Evolutionary conservation across 1,284 basidiomycete species (phyloP), one percentile per base, ranked within the genome.

Genomic region (Cutaneotrichosporon sp.): DNA sequence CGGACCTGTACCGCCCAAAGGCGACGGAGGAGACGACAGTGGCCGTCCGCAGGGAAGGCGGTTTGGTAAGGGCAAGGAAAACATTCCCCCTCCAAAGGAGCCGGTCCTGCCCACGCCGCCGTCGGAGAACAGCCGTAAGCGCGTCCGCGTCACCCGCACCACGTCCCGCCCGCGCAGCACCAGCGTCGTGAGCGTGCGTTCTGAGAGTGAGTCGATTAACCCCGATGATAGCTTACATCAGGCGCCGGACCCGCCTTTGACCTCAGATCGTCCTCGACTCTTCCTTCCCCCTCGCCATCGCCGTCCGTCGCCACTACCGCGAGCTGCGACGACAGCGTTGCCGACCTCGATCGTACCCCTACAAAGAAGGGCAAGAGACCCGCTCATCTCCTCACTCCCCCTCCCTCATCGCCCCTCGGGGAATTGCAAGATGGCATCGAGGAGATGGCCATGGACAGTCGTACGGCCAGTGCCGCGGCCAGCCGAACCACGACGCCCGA

Each of bases 1-100:
- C 3, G 59, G 17, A 4, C 52, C 58, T 10, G 46, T 52, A 0
- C 46, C 59, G 9, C 44, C 43, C 36, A 60, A 60, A 46, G 59
- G 59, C 1, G 54, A 46, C 37, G 55, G 42, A 17, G 60, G 61
- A 35, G 58, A 61, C 22, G 59, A 42, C 17, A 55, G 58, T 35
- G 56, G 51, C 2, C 56, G 54, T 4, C n/a, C n/a, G n/a, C 55
- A 57, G 2, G 48, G 52, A 1, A 59, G 61, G 33, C 47, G 63
- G 15, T 63, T 56, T 40, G 69, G 68, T 12, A 66, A 64, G 52
- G 71, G 71, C 35, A 73, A 73, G 55, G 71, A 73, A 56, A 73
- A 73, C 50, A 61, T 73, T 20, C 71, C 71, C 1, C 71, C 71
- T 0, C 64, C 64, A 41, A 66, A 64, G 47, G 50, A 58, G 26